Evolutionary conservation across 2,329 filamentous ascomycete genomes (phyloP), one percentile per base, ranked within the genome.

Genomic region (Lasiodiplodia sp.): DNA sequence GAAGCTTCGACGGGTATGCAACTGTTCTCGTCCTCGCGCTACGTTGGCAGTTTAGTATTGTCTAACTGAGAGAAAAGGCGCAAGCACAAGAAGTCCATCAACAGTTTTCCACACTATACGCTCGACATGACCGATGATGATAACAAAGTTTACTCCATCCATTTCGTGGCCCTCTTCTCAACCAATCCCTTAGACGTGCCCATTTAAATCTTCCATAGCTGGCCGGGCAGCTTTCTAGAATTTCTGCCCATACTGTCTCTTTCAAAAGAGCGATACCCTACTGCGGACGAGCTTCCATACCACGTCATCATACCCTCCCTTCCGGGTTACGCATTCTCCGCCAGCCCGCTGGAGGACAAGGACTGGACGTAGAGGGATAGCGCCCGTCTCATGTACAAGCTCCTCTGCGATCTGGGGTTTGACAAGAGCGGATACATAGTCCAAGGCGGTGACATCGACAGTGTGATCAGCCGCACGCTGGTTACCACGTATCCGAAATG

Each of bases 321-420:
- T 1, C 86, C 87, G 0, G 88, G 86, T 4, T 89, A 87, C 71
- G 81, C 82, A 0, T 83, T 86, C 63, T 86, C 84, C 1, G 79
- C 80, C 0, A 76, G 80, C 0, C 81, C 82, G 0, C 83, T 86
- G 0, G 49, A 79, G 5, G 80, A 85, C 57, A 79, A 77, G 23
- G 76, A 87, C 67, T 87, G 82, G 70, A 75, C 71, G 0, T 66
- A 79, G 2, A 65, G 76, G 1, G 81, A 84, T 55, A 79, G 76
- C 40, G 79, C 84, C 0, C 74, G 78, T 1, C 74, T 86, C 18
- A 77, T 88, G 64, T 78, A 88, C 74, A 77, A 81, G 34, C 72
- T 89, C n/a, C 88, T 89, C 86, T 67, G 82, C 5, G 80, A 81
- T 0, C 80, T 89, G 0, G 87, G 87, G 0, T 87, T 89, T 68